Conservation (phyloP, 2,329 filamentous ascomycete genomes). For the Penicillium hesseltinei region DNA sequence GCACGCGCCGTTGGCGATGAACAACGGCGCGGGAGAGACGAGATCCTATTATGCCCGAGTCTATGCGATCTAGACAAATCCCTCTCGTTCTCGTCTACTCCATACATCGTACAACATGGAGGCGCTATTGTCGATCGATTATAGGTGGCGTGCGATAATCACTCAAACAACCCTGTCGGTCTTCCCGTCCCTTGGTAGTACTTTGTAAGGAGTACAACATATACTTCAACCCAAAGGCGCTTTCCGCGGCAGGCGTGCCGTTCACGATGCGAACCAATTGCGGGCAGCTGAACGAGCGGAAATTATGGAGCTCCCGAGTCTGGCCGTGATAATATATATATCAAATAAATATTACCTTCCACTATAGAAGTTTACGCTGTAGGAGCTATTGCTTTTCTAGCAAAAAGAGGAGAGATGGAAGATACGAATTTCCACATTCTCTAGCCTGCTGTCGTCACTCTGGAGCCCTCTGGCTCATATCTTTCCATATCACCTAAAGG, state of each 20-base stretch:
- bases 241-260: constrained; percentile 24
- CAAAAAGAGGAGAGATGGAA: background rate
- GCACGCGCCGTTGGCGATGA: constrained; percentile 8
- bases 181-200: constrained; percentile 5
- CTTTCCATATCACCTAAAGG: background rate
- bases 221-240: constrained; percentile 14
- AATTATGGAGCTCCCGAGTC: constrained; percentile 4
- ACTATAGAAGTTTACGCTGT: background rate
- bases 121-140: background rate
- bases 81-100: background rate
- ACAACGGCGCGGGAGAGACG: background rate
- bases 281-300: background rate
- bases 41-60: background rate
- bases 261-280: constrained; percentile 7
- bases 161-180: background rate
- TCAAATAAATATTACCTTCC: background rate
- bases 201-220: background rate
- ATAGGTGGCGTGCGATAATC: background rate
- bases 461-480: constrained; percentile 3
- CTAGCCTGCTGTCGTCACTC: constrained; percentile 1
- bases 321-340: constrained; percentile 1
- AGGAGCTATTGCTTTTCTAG: background rate
- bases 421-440: background rate
- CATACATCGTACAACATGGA: background rate
- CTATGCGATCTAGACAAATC: background rate